Conservation (phyloP, 257 asterid genomes). For the Agastache rugosa region DNA sequence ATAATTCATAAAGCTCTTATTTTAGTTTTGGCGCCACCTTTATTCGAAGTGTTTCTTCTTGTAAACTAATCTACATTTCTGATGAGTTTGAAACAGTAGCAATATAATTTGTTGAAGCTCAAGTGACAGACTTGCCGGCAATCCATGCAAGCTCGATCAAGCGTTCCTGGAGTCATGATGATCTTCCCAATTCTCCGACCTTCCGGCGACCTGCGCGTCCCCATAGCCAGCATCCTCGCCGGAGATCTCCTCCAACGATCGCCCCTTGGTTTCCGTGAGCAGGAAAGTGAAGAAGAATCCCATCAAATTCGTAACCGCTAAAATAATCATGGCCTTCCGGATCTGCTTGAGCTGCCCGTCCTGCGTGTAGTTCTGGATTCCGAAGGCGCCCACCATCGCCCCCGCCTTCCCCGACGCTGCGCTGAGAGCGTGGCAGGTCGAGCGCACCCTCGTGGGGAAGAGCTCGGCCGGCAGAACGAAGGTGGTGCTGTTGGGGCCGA, state of each 20-base stretch:
- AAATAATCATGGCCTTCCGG: conserved; percentile 41
- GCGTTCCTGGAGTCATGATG: conserved; percentile 20
- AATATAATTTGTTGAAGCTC: conserved; percentile 9
- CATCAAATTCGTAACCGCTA: conserved; percentile 40
- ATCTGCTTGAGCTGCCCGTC: conserved; percentile 29
- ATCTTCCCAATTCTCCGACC: conserved; percentile 42
- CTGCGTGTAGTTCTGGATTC: conserved; percentile 46
- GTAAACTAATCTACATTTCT: not conserved
- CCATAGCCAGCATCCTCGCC: conserved; percentile 42
- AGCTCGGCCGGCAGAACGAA: conserved; percentile 56
- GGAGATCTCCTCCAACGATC: conserved; percentile 51
- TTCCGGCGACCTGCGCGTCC: conserved; percentile 14
- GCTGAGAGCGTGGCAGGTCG: conserved; percentile 53
- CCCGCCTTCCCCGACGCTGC: conserved; percentile 58
- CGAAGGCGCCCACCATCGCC: conserved; percentile 52
- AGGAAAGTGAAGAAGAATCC: conserved; percentile 49
- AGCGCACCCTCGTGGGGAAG: conserved; percentile 48
- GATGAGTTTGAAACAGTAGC: not conserved
- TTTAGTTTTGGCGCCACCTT: conserved; percentile 2
- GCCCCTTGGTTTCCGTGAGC: conserved; percentile 49
- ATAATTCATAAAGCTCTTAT: not conserved
- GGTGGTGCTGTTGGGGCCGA: conserved; percentile 55
- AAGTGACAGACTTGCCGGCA: conserved; percentile 25
- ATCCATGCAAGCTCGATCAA: too few relatives aligned
- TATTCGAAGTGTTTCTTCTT: not conserved